These are phyloP conservation scores for Zasmidium citrigriseum DNA, from an alignment of 2,329 filamentous ascomycete species.

Conservation along the genomic window DNA sequence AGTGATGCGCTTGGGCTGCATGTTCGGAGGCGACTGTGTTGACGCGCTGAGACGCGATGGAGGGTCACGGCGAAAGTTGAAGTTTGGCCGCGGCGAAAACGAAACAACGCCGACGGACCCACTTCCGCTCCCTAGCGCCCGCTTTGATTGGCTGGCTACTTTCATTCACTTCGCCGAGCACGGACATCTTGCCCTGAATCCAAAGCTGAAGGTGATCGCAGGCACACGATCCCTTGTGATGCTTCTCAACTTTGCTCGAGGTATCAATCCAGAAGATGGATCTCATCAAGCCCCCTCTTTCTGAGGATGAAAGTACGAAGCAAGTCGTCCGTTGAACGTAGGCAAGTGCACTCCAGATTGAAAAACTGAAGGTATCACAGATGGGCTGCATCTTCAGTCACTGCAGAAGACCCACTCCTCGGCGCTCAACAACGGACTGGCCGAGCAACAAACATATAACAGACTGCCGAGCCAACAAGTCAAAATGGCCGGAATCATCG, in stretches of 20 bases:
- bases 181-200: background rate
- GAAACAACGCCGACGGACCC: background rate
- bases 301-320: too few relatives aligned
- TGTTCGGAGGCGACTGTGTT: background rate
- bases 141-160: background rate
- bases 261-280: too few relatives aligned
- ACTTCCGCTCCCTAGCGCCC: background rate
- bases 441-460: background rate
- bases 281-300: too few relatives aligned
- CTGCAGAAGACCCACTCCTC: background rate
- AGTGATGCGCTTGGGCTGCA: conserved; percentile 16
- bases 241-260: too few relatives aligned
- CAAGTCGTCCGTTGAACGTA: too few relatives aligned
- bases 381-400: background rate
- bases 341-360: too few relatives aligned
- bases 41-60: background rate
- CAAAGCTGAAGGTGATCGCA: too few relatives aligned
- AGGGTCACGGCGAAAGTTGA: background rate
- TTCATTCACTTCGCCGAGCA: background rate
- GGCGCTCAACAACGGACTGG: background rate
- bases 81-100: background rate
- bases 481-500: background rate
- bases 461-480: background rate
- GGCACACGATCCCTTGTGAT: too few relatives aligned
- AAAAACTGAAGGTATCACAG: too few relatives aligned